phyloP scores from a whole-genome alignment of 2,329 filamentous ascomycete species.

The Cercospora canescens region DNA sequence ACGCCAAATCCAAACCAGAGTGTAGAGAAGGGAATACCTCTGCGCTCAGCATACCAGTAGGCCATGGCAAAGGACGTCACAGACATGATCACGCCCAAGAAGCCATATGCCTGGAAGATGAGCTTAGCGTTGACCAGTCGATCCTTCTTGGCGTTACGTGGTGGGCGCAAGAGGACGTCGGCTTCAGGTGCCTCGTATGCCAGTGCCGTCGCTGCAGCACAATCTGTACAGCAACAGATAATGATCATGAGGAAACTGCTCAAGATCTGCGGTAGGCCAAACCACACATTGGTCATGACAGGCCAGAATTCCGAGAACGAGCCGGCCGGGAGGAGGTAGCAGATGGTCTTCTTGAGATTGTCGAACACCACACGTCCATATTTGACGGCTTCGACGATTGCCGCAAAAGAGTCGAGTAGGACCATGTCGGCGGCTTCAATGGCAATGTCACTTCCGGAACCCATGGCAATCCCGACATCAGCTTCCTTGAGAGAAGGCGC shows the following conservation, averaged over 20 bases:
- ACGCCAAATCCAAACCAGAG: slow-evolving; percentile 68
- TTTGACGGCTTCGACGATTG: slow-evolving; percentile 69
- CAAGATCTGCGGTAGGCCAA: slow-evolving; percentile 72
- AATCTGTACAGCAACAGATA: slow-evolving; percentile 71
- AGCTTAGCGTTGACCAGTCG: slow-evolving; percentile 73
- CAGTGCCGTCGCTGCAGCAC: slow-evolving; percentile 68
- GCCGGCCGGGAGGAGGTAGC: slow-evolving; percentile 72
- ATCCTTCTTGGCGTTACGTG: slow-evolving; percentile 68
- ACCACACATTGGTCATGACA: slow-evolving; percentile 69
- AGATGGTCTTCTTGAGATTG: slow-evolving; percentile 74
- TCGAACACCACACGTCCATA: slow-evolving; percentile 77
- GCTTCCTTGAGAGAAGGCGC: slow-evolving; percentile 57
- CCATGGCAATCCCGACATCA: slow-evolving; percentile 62
- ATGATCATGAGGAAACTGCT: slow-evolving; percentile 69
- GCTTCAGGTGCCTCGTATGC: slow-evolving; percentile 77
- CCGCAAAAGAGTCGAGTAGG: slow-evolving; percentile 67
- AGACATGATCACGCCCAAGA: slow-evolving; percentile 60
- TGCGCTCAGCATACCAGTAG: slow-evolving; percentile 46
- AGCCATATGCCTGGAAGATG: slow-evolving; percentile 70
- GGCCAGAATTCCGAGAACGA: slow-evolving; percentile 77
- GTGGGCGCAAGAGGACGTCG: slow-evolving; percentile 69
- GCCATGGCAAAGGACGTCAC: slow-evolving; percentile 46
- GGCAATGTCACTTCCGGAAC: slow-evolving; percentile 59
- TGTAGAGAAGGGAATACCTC: slow-evolving; percentile 65
- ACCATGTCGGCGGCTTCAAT: slow-evolving; percentile 65